A percentile compares a stretch with the other conserved stretches of the same genome.
Conservation (phyloP, 345 rosid genomes). For the Brassica incana region DNA sequence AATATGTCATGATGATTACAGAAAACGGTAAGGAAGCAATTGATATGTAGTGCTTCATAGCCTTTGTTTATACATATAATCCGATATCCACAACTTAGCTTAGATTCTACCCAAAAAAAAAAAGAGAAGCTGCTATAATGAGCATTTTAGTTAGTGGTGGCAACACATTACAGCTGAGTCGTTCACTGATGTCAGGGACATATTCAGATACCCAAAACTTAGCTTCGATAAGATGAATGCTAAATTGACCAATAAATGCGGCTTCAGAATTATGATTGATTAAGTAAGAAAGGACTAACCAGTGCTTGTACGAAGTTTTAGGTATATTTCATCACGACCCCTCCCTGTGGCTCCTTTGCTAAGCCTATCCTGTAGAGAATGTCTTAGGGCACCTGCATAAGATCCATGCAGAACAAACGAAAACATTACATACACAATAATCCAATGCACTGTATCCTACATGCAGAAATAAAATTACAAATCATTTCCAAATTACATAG, state of each 20-base stretch:
- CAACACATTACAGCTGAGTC: conserved; percentile 9
- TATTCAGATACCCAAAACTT: conserved; percentile 10
- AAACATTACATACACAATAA: not conserved
- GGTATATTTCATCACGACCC: conserved; percentile 76
- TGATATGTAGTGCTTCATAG: not conserved
- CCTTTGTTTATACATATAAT: not conserved
- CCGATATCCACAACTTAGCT: conserved; percentile 4
- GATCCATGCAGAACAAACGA: not conserved
- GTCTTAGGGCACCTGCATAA: not conserved
- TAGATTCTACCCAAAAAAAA: not conserved
- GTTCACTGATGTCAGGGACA: not conserved
- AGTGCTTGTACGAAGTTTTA: conserved; percentile 92
- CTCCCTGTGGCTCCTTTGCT: conserved; percentile 83
- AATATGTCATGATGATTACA: conserved; percentile 19
- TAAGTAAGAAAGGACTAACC: conserved; percentile 46
- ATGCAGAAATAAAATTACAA: conserved; percentile 13
- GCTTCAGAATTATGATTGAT: not conserved
- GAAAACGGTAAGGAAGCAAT: not conserved
- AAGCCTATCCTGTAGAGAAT: conserved; percentile 1
- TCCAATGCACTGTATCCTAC: not conserved
- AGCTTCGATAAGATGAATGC: not conserved
- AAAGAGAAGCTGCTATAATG: not conserved
- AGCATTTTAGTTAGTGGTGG: not conserved
- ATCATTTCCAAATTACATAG: not conserved
- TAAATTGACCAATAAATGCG: conserved; percentile 1